Conservation (phyloP, 2,329 filamentous ascomycete species). For the Ophiobolus disseminans region DNA sequence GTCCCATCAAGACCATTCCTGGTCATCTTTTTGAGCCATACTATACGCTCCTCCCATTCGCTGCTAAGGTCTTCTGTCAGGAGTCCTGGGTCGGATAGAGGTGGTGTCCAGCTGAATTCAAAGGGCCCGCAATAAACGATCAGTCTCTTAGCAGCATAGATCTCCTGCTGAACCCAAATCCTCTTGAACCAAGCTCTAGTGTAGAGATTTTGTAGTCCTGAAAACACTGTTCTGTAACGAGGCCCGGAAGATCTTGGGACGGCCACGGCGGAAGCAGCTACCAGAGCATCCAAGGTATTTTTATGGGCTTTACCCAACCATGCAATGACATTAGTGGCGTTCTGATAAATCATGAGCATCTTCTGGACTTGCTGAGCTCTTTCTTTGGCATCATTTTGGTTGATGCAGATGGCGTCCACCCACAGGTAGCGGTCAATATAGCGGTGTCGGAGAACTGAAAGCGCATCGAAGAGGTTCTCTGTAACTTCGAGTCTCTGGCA, state of each 20-base stretch:
- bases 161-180: conserved; percentile 1
- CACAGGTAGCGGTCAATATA: not conserved
- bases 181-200: not conserved
- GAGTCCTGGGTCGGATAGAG: not conserved
- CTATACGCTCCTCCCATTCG: not conserved
- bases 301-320: not conserved
- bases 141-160: not conserved
- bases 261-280: no score
- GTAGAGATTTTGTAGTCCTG: not conserved
- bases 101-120: not conserved
- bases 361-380: not conserved
- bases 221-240: no score
- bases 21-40: not conserved
- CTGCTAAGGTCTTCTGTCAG: not conserved
- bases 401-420: no score
- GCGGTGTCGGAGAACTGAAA: not conserved
- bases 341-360: not conserved
- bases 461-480: no score
- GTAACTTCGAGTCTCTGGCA: not conserved
- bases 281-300: no score
- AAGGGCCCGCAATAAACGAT: not conserved
- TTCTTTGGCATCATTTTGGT: not conserved
- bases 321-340: not conserved
- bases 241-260: no score
- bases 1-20: not conserved